Percentiles rank a stretch among this genome's conserved stretches.
Evolutionary conservation across 495 filamentous ascomycete species (phyloP).

Genomic region (Elasticomyces elasticus): DNA sequence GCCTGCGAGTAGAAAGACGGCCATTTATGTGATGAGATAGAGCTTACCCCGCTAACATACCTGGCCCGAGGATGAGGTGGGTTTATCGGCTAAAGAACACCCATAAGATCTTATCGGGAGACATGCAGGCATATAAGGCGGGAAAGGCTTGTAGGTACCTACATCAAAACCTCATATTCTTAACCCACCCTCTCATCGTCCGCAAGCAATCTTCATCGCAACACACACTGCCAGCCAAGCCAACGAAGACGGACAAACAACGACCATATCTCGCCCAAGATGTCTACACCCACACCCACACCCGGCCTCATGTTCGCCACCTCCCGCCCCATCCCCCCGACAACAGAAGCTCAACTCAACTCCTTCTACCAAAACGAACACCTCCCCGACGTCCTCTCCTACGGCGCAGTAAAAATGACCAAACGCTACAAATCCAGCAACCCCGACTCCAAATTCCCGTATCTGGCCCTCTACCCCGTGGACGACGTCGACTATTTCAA

Average conservation of each 20-base stretch:
- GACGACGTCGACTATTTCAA: neutral
- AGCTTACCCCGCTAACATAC: too few relatives aligned
- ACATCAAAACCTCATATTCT: too few relatives aligned
- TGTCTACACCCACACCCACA: neutral
- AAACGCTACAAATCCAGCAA: conserved; percentile 18
- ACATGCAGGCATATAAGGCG: too few relatives aligned
- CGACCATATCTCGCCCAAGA: neutral
- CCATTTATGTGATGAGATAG: too few relatives aligned
- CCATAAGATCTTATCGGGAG: too few relatives aligned
- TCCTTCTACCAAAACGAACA: conserved; percentile 21
- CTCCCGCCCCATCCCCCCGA: conserved; percentile 6
- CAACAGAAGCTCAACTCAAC: conserved; percentile 18
- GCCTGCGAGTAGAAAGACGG: too few relatives aligned
- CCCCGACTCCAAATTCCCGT: conserved; percentile 1
- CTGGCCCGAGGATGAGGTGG: too few relatives aligned
- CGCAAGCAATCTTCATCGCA: too few relatives aligned
- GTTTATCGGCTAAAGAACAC: too few relatives aligned
- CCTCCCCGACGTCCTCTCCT: neutral
- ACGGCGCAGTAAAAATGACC: conserved; percentile 3
- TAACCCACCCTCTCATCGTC: too few relatives aligned
- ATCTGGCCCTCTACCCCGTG: conserved; percentile 21
- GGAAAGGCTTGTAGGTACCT: too few relatives aligned
- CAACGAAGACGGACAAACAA: neutral
- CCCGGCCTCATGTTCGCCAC: conserved; percentile 17
- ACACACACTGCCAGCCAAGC: too few relatives aligned